Base-by-base conservation (phyloP, 768 basidiomycete genomes). In the Xerocomellus intermedius region DNA sequence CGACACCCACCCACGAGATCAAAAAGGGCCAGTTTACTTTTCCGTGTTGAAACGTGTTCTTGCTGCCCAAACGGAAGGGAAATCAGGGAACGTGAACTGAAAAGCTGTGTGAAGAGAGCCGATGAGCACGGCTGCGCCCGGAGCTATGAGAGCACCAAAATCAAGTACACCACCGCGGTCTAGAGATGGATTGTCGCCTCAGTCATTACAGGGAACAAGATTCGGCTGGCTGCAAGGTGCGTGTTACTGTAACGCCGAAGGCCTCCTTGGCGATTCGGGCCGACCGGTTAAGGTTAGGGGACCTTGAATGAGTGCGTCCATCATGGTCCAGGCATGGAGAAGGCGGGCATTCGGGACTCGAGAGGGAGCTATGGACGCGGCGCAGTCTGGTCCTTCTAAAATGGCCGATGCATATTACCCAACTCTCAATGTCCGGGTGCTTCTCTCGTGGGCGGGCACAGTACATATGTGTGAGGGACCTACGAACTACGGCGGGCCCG, bases 211-310 rank as follows among this genome's bases (percentile, higher is more conserved):
- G 37, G 17, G 10, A 38, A 46, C 17, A 56, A 8, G 14, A 19
- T 30, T 50, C n/a, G 30, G 22, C 28, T 37, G 36, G 10, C 38
- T 22, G 19, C 8, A 35, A 39, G 37, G 35, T 19, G 35, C 7
- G n/a, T 8, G 7, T 4, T 42, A 22, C 14, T 5, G 7, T 7
- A 42, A 22, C 16, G 41, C 26, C 9, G 26, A 8, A 36, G 19
- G n/a, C 28, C 19, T 24, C 39, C 36, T 41, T 50, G 35, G 59
- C 48, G 24, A 38, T 38, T 37, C 35, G 54, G 42, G 22, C 59
- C 47, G 59, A 50, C 13, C 24, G 10, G 30, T 35, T 13, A 26
- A 36, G 32, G 17, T 35, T 39, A 22, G 16, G 8, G n/a, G 24
- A 14, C 37, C 56, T 37, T 58, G 55, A 21, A 21, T 17, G 42